A percentile compares a stretch with the other conserved stretches of the same genome.
These are phyloP conservation scores for Debaryomyces subglobosus DNA, from an alignment of 1,139 yeast species.

Conservation along the genomic window DNA sequence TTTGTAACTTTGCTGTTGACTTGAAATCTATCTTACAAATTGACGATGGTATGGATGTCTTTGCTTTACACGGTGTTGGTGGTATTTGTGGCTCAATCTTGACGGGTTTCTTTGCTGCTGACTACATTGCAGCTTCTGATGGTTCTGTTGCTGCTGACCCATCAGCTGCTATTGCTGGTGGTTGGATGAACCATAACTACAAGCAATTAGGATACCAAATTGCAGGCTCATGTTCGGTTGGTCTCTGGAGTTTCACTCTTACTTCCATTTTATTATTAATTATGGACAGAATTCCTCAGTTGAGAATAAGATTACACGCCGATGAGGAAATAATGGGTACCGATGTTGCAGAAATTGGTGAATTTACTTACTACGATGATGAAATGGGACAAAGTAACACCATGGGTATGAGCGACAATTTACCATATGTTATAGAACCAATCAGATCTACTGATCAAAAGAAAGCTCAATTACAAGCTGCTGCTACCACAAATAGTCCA, in stretches of 20 bases:
- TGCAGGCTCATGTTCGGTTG: slow-evolving; percentile 77
- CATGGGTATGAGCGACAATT: slow-evolving; percentile 10
- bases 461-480: slow-evolving; percentile 36
- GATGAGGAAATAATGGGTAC: slow-evolving; percentile 92
- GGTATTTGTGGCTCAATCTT: slow-evolving; percentile 81
- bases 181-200: slow-evolving; percentile 93
- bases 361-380: slow-evolving; percentile 71
- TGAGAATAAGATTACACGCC: slow-evolving; percentile 80
- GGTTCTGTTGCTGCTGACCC: slow-evolving; percentile 59
- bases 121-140: slow-evolving; percentile 80
- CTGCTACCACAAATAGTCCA: slow-evolving; percentile 18
- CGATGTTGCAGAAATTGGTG: slow-evolving; percentile 87
- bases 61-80: slow-evolving; percentile 93
- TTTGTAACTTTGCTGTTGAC: slow-evolving; percentile 84
- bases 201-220: slow-evolving; percentile 91
- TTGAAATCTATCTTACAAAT: slow-evolving; percentile 70
- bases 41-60: slow-evolving; percentile 96
- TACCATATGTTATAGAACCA: slow-evolving; percentile 73
- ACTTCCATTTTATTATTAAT: slow-evolving; percentile 70
- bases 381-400: slow-evolving; percentile 24
- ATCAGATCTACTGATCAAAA: slow-evolving; percentile 61
- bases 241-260: slow-evolving; percentile 78
- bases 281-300: slow-evolving; percentile 81
- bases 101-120: slow-evolving; percentile 94
- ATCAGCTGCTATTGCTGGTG: slow-evolving; percentile 65